A percentile compares a stretch with the other conserved stretches of the same genome.
These are phyloP conservation scores for Gynandropsis gynandra DNA, from an alignment of 345 rosid genomes.

Conservation along the genomic window DNA sequence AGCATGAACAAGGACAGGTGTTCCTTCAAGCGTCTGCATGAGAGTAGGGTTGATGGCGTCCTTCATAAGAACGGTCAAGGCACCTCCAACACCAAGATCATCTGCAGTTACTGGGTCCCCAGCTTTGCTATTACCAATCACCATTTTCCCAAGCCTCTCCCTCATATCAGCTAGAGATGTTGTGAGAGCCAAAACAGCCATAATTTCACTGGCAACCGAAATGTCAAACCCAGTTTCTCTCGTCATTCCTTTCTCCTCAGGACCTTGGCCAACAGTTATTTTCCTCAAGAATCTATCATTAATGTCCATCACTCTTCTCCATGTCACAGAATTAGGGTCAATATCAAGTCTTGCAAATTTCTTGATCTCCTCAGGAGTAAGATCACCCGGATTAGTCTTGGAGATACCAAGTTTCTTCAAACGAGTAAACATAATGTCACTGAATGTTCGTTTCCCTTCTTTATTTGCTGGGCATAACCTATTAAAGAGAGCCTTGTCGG, in stretches of 20 bases:
- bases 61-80: conserved; percentile 93
- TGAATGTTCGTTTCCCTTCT: conserved; percentile 77
- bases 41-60: conserved; percentile 94
- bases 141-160: conserved; percentile 97
- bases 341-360: conserved; percentile 90
- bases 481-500: conserved; percentile 93
- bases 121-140: conserved; percentile 84
- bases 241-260: conserved; percentile 95
- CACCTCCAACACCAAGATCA: conserved; percentile 98
- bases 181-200: conserved; percentile 98
- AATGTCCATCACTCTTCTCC: conserved; percentile 99
- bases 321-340: conserved; percentile 73
- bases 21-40: conserved; percentile 99
- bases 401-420: conserved; percentile 80
- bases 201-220: conserved; percentile 97
- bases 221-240: conserved; percentile 97
- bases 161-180: conserved; percentile 94
- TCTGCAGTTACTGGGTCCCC: conserved; percentile 96
- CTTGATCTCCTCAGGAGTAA: conserved; percentile 66
- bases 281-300: conserved; percentile 94
- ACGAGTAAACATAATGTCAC: conserved; percentile 79
- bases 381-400: conserved; percentile 80
- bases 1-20: conserved; percentile 96
- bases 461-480: conserved; percentile 78
- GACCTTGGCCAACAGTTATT: conserved; percentile 85